Evolutionary conservation across 164 flowering plant species (phyloP), one percentile per base, ranked within the genome.

Genomic region (Cinnamomum chago): DNA sequence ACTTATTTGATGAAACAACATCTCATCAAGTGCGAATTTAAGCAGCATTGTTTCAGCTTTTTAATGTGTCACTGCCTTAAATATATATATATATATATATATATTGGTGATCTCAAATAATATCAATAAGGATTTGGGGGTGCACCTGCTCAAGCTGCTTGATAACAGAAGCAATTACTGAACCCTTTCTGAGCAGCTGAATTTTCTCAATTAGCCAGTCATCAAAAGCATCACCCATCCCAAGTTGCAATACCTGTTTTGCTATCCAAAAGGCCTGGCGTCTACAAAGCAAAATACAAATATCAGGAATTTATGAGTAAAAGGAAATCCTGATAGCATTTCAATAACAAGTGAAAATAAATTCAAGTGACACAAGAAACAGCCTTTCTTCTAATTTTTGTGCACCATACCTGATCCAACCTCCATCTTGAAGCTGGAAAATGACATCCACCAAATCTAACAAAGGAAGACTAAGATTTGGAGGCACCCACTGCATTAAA

Each of bases 211-310:
- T 84, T 74, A 95, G 76, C 99, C 99, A 95, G 78, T 95, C 99
- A 86, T 95, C 99, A 72, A 95, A 87, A 22, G 99, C 99, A 89
- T 95, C 99, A 71, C 98, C 97, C 99, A 95, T 95, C 73, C 99
- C 99, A 64, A 95, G 81, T 70, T 95, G 99, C 85, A 95, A 79
- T 25, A 93, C 84, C 81, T 95, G 99, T 81, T 95, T 95, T 67
- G 88, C 98, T 71, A 93, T 93, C 99, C 99, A 95, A 74, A 95
- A 93, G 18, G 94, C 95, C 76, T 95, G 87, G 74, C 98, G 84
- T 87, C 99, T 95, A 80, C 15, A 71, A 64, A 40, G 70, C 55
- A 25, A 69, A 75, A 25, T 33, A 66, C 66, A 30, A 58, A 27
- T 3, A 83, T 3, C 12, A 40, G 13, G 47, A 50, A 27, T 13